A percentile compares a stretch with the other conserved stretches of the same genome.
These are phyloP conservation scores for Aspergillus diversus DNA, from an alignment of 495 filamentous ascomycete species.

Conservation along the genomic window DNA sequence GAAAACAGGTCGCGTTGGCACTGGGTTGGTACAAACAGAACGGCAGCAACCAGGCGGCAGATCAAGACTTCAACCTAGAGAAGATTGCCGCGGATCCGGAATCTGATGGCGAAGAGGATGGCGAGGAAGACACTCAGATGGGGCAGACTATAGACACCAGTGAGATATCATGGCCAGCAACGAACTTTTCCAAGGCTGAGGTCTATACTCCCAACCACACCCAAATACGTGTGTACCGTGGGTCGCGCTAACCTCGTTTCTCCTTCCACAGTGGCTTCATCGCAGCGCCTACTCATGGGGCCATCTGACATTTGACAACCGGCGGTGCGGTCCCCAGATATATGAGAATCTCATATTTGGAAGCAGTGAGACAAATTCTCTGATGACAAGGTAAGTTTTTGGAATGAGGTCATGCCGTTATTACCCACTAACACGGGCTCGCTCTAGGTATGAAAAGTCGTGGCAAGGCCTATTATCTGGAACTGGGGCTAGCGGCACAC, in stretches of 20 bases:
- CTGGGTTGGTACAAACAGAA: no score
- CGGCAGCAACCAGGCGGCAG: no score
- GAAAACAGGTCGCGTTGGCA: no score
- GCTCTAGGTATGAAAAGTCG: not conserved
- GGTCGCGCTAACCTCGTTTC: no score
- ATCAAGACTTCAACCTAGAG: no score
- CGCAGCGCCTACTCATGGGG: conserved; percentile 1
- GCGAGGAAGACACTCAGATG: no score
- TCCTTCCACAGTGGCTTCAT: conserved; percentile 1
- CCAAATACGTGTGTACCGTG: not conserved
- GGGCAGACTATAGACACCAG: no score
- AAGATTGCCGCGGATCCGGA: no score
- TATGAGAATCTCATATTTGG: not conserved
- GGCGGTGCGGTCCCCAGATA: not conserved
- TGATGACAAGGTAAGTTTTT: not conserved
- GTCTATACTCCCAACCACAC: not conserved
- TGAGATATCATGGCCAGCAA: not conserved
- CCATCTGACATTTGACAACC: no score
- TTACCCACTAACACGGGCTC: not conserved
- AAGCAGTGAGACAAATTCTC: not conserved
- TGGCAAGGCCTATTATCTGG: not conserved
- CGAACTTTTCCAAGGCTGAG: not conserved
- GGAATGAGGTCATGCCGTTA: not conserved
- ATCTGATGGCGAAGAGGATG: no score
- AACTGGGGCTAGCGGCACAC: not conserved